These are phyloP conservation scores for Calcarisporium arbuscula DNA, from an alignment of 2,329 filamentous ascomycete species.

Conservation along the genomic window DNA sequence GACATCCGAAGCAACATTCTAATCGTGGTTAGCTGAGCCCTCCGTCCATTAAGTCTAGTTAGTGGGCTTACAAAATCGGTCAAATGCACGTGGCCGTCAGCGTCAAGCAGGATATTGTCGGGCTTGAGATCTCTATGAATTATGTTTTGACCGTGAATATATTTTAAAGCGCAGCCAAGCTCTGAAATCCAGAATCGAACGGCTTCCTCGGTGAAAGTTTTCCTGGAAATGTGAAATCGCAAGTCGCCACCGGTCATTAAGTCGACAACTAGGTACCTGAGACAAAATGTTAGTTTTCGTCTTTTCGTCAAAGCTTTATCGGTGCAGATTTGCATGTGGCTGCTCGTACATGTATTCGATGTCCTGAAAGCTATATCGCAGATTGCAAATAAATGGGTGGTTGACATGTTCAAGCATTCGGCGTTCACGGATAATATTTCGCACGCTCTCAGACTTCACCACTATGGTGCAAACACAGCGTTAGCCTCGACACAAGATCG, in stretches of 20 bases:
- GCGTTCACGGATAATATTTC: slow-evolving; percentile 95
- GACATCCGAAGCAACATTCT: slow-evolving; percentile 97
- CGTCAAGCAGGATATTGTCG: slow-evolving; percentile 83
- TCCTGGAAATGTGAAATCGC: slow-evolving; percentile 94
- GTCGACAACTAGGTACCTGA: slow-evolving; percentile 93
- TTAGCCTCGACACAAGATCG: slow-evolving; percentile 13
- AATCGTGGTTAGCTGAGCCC: slow-evolving; percentile 14
- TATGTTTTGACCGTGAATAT: slow-evolving; percentile 80
- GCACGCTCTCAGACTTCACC: slow-evolving; percentile 92
- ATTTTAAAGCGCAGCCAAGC: slow-evolving; percentile 82
- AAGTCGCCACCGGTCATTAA: slow-evolving; percentile 96
- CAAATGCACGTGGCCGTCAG: slow-evolving; percentile 89
- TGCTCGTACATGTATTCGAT: slow-evolving; percentile 87
- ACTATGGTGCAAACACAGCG: too few relatives aligned
- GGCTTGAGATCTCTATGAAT: slow-evolving; percentile 90
- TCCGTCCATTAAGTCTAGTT: too few relatives aligned
- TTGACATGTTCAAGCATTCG: slow-evolving; percentile 98
- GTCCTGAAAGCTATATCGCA: slow-evolving; percentile 98
- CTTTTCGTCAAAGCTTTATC: background rate
- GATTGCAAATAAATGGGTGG: slow-evolving; percentile 95
- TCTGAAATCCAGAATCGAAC: slow-evolving; percentile 97
- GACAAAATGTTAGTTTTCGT: slow-evolving; percentile 12
- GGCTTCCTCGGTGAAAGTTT: slow-evolving; percentile 95
- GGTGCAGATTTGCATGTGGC: background rate
- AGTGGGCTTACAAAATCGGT: slow-evolving; percentile 78